Conservation (phyloP, 805 yeast species). For the Maudiozyma serrabonitensis region DNA sequence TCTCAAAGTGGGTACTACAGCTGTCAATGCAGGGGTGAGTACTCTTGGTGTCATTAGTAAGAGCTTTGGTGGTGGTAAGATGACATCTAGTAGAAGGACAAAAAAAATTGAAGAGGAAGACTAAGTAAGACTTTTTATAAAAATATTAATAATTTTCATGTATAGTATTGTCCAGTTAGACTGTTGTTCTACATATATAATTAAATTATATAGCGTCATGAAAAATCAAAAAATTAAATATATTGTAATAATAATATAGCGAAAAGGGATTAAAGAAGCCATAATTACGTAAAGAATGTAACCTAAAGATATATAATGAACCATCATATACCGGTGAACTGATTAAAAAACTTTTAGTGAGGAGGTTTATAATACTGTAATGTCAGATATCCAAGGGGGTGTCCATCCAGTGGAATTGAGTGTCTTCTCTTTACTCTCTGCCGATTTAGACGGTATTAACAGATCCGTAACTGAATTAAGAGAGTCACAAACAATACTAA, state of each 20-base stretch:
- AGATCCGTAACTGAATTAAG: constrained; percentile 25
- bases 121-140: background rate
- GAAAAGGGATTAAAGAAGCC: too few species aligned
- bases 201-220: too few species aligned
- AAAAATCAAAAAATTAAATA: too few species aligned
- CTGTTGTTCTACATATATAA: too few species aligned
- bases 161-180: too few species aligned
- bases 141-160: too few species aligned
- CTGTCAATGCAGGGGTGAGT: constrained; percentile 35
- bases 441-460: constrained; percentile 24
- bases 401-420: constrained; percentile 27
- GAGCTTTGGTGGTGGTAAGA: constrained; percentile 2
- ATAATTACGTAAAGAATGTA: too few species aligned
- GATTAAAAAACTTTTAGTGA: too few species aligned
- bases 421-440: constrained; percentile 23
- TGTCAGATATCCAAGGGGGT: constrained; percentile 1
- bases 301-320: too few species aligned
- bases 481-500: constrained; percentile 25
- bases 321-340: too few species aligned
- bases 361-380: background rate
- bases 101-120: background rate
- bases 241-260: too few species aligned
- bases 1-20: constrained; percentile 32
- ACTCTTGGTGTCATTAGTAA: constrained; percentile 26
- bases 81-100: background rate